Base-by-base conservation (phyloP, 2,329 filamentous ascomycete genomes). In the Diaporthe citriasiana region DNA sequence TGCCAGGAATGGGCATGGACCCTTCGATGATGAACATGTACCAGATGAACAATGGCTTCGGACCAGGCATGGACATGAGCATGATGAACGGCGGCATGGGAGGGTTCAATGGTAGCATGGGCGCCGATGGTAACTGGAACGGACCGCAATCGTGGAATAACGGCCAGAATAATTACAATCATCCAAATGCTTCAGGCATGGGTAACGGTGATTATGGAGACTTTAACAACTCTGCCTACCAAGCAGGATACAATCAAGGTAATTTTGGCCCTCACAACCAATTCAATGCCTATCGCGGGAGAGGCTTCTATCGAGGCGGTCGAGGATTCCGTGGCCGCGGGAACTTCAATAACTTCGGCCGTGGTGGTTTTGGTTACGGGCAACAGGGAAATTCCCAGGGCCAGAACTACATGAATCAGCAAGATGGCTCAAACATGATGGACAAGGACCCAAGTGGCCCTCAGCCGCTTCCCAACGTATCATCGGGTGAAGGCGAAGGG, bases 151-250 rank as follows among this genome's bases (percentile, higher is more conserved):
- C 92, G 89, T 95, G 93, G 93, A 93, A 92, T 92, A 90, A 91
- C 89, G 90, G 91, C 89, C 92, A 93, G 93, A 93, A 94, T 94
- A 95, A 94, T 93, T 94, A 91, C 92, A 95, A 91, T 92, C 87
- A 93, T 90, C 89, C 91, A 93, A 94, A 91, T 93, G 91, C 91
- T 90, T 89, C 90, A 89, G 91, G 91, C 89, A 94, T 94, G 90
- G 92, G 91, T 86, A 89, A 89, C 88, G 91, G 92, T 93, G 93
- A 94, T 87, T 94, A 90, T 91, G 93, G 92, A 87, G 89, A 90
- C 87, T 92, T 92, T 90, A 93, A 93, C 88, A 93, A 93, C 88
- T 88, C 91, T 88, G 92, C 92, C 87, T 94, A 90, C 88, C 89
- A 89, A 84, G 92, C 92, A 92, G 93, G 90, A 87, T 92, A 88